These are phyloP conservation scores for Pyrenula aspistea DNA, from an alignment of 495 filamentous ascomycete genomes.

Conservation along the genomic window DNA sequence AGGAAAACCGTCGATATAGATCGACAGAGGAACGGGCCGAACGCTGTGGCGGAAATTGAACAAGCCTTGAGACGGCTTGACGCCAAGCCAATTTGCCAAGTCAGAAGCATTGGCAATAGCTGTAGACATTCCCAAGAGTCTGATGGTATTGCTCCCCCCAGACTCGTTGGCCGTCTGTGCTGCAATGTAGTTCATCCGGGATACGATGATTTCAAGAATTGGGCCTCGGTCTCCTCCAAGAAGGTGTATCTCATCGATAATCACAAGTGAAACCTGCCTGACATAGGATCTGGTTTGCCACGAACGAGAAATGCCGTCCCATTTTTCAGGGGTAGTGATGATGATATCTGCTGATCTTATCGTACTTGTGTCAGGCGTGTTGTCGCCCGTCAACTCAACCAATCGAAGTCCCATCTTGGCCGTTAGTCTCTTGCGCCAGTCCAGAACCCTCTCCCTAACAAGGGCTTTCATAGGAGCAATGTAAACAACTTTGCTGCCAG, in stretches of 20 bases:
- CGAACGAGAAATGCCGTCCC: constrained; percentile 97
- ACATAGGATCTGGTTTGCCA: constrained; percentile 98
- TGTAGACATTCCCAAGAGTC: constrained; percentile 94
- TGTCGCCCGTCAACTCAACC: constrained; percentile 95
- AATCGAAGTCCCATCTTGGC: constrained; percentile 76
- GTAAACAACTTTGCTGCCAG: constrained; percentile 95
- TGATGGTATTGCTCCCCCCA: constrained; percentile 56
- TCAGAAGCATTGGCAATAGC: constrained; percentile 94
- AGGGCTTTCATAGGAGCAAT: constrained; percentile 99
- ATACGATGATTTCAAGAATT: constrained; percentile 98
- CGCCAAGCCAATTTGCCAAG: constrained; percentile 91
- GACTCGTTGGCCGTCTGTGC: constrained; percentile 48
- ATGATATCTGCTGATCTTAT: constrained; percentile 96
- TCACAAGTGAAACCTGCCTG: constrained; percentile 85
- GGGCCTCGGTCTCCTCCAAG: constrained; percentile 91
- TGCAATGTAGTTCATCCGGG: constrained; percentile 98
- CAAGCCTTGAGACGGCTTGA: constrained; percentile 73
- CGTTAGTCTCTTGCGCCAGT: constrained; percentile 83
- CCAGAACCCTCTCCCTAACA: constrained; percentile 89
- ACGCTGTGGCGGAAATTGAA: constrained; percentile 99
- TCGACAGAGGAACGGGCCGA: constrained; percentile 86
- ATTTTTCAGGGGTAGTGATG: constrained; percentile 97
- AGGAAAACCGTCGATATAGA: constrained; percentile 95
- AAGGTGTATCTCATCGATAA: constrained; percentile 97
- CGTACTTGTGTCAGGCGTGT: constrained; percentile 89